A percentile compares a stretch with the other conserved stretches of the same genome.
These are phyloP conservation scores for Suillus sp. DNA, from an alignment of 768 basidiomycete genomes.

Conservation along the genomic window DNA sequence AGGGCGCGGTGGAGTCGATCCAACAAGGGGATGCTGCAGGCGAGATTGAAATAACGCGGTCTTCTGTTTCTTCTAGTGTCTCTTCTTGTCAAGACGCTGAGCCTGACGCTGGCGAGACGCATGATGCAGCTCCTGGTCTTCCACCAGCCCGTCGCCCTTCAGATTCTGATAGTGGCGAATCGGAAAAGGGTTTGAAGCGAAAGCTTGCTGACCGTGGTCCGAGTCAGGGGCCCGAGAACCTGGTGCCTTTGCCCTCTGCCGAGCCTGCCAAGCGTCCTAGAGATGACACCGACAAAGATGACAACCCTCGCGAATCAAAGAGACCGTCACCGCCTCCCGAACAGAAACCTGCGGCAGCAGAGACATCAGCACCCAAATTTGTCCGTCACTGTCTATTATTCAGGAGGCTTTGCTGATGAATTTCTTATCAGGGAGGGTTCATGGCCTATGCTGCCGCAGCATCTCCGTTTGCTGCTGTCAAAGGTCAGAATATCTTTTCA, in stretches of 20 bases:
- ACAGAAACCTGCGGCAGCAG: conserved; percentile 24
- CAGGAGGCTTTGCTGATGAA: conserved; percentile 17
- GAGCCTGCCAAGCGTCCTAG: conserved; percentile 59
- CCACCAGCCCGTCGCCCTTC: conserved; percentile 32
- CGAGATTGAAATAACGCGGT: conserved; percentile 15
- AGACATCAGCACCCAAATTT: conserved; percentile 44
- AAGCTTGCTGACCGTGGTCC: conserved; percentile 69
- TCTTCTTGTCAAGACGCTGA: conserved; percentile 23
- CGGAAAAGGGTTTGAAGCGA: conserved; percentile 69
- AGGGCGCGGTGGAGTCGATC: conserved; percentile 15
- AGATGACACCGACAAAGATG: conserved; percentile 64
- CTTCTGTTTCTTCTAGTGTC: conserved; percentile 23
- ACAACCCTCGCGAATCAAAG: conserved; percentile 61
- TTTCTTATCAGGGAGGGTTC: conserved; percentile 59
- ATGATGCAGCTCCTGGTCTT: conserved; percentile 28
- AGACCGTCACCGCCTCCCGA: conserved; percentile 73
- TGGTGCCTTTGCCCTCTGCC: conserved; percentile 22
- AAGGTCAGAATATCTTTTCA: conserved; percentile 60
- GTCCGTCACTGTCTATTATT: conserved; percentile 40
- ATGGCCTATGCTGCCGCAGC: conserved; percentile 76
- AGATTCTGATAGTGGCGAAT: conserved; percentile 48
- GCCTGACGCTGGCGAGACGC: conserved; percentile 35
- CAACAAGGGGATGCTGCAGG: conserved; percentile 20
- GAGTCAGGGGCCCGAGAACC: conserved; percentile 54
- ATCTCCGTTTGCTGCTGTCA: conserved; percentile 75